A percentile compares a stretch with the other conserved stretches of the same genome.
Evolutionary conservation across 805 yeast species (phyloP).

Genomic region (Ogataea degrootiae): DNA sequence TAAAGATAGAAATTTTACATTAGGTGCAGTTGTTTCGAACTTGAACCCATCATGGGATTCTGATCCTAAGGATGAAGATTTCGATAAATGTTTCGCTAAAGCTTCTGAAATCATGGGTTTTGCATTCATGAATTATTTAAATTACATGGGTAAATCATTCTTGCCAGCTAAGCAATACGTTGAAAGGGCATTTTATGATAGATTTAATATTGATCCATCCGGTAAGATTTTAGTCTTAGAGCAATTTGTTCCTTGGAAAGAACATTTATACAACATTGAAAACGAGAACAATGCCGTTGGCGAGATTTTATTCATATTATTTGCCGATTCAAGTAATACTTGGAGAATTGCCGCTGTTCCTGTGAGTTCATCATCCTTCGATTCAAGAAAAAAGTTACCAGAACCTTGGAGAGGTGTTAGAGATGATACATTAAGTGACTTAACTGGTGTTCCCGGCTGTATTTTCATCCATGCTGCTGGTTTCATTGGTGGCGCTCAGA

Average conservation of each 20-base stretch:
- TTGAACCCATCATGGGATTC: slow-evolving; percentile 86
- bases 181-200: slow-evolving; percentile 56
- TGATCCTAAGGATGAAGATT: slow-evolving; percentile 58
- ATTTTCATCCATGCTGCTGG: slow-evolving; percentile 95
- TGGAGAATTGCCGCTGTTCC: slow-evolving; percentile 95
- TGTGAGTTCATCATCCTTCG: slow-evolving; percentile 71
- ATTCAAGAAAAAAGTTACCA: slow-evolving; percentile 82
- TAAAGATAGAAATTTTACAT: slow-evolving; percentile 65
- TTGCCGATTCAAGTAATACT: slow-evolving; percentile 61
- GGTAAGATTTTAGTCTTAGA: slow-evolving; percentile 74
- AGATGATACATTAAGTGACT: slow-evolving; percentile 71
- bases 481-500: slow-evolving; percentile 90
- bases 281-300: slow-evolving; percentile 50
- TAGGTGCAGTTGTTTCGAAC: slow-evolving; percentile 73
- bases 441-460: slow-evolving; percentile 81
- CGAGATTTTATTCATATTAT: slow-evolving; percentile 68
- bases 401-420: slow-evolving; percentile 94
- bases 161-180: slow-evolving; percentile 84
- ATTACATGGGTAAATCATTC: slow-evolving; percentile 80
- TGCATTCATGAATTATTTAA: slow-evolving; percentile 64
- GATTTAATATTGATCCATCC: slow-evolving; percentile 56
- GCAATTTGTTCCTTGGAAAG: slow-evolving; percentile 93
- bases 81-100: slow-evolving; percentile 57
- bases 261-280: slow-evolving; percentile 76
- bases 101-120: slow-evolving; percentile 83